Percentiles rank a stretch among this genome's conserved stretches.
Conservation (phyloP, 2,329 filamentous ascomycete species). For the Clarireedia monteithiana region DNA sequence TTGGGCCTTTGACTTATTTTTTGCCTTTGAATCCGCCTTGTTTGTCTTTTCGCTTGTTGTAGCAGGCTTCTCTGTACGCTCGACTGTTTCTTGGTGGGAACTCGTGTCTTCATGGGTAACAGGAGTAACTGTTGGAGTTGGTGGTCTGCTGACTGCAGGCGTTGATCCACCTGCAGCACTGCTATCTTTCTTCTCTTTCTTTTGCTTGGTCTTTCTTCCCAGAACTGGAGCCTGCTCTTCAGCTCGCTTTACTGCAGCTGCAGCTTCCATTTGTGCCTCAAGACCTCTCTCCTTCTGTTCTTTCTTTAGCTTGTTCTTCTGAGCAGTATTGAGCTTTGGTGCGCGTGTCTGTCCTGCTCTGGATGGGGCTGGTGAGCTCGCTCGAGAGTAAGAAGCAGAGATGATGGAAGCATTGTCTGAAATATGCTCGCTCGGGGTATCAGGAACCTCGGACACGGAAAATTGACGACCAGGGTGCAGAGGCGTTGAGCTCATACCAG, state of each 20-base stretch:
- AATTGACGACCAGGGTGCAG: conserved; percentile 42
- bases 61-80: neutral
- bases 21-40: conserved; percentile 17
- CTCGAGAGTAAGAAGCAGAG: conserved; percentile 64
- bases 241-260: conserved; percentile 35
- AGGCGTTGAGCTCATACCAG: conserved; percentile 31
- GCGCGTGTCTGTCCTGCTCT: conserved; percentile 54
- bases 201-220: conserved; percentile 78
- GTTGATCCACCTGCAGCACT: conserved; percentile 23
- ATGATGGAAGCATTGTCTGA: conserved; percentile 72
- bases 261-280: conserved; percentile 44
- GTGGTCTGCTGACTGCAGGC: conserved; percentile 22
- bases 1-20: conserved; percentile 21
- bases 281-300: conserved; percentile 54
- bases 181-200: conserved; percentile 55
- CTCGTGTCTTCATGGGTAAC: conserved; percentile 3
- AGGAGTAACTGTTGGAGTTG: conserved; percentile 19
- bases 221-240: conserved; percentile 61
- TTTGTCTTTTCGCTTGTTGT: neutral
- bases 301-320: conserved; percentile 68
- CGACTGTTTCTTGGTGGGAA: neutral
- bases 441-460: conserved; percentile 48
- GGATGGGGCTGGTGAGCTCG: conserved; percentile 61
- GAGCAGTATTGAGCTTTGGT: conserved; percentile 59
- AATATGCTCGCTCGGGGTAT: conserved; percentile 67